Evolutionary conservation across 2,329 filamentous ascomycete genomes (phyloP).

Genomic region (Diaporthe ampelina): DNA sequence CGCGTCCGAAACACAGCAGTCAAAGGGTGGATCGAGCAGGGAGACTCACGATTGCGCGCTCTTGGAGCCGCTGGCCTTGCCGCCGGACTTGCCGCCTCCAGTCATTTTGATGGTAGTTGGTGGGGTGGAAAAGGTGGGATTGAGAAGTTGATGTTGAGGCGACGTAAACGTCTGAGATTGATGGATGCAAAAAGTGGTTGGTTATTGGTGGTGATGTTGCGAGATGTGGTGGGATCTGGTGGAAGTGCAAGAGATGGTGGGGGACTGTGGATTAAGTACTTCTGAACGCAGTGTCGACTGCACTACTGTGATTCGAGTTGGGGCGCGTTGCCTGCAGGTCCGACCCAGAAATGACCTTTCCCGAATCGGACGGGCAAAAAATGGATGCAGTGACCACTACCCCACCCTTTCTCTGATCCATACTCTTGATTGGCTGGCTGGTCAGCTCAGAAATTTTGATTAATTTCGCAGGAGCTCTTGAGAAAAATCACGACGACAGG

Average conservation of each 20-base stretch:
- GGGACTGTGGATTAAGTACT: conserved; percentile 70
- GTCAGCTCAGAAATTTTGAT: too few species aligned
- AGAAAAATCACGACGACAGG: too few species aligned
- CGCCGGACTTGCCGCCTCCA: conserved; percentile 99
- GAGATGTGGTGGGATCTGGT: conserved; percentile 50
- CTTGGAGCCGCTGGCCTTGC: conserved; percentile 99
- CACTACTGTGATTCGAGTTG: too few species aligned
- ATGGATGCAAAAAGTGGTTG: conserved; percentile 50
- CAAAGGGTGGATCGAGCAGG: conserved; percentile 3
- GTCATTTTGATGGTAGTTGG: conserved; percentile 86
- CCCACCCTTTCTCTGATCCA: too few species aligned
- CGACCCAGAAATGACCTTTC: not conserved
- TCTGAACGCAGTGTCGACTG: too few species aligned
- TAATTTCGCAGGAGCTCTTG: too few species aligned
- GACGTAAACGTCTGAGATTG: conserved; percentile 44
- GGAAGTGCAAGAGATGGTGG: conserved; percentile 51
- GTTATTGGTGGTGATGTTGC: conserved; percentile 42
- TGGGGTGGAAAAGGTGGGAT: conserved; percentile 52
- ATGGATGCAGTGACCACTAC: too few species aligned
- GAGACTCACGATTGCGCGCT: conserved; percentile 95
- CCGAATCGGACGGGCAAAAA: too few species aligned
- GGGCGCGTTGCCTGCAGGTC: too few species aligned
- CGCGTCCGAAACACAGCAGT: conserved; percentile 28
- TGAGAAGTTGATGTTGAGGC: conserved; percentile 46
- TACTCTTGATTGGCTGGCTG: too few species aligned